phyloP scores from a whole-genome alignment of 2,329 filamentous ascomycete species.

The Westerdykella aurantiaca region DNA sequence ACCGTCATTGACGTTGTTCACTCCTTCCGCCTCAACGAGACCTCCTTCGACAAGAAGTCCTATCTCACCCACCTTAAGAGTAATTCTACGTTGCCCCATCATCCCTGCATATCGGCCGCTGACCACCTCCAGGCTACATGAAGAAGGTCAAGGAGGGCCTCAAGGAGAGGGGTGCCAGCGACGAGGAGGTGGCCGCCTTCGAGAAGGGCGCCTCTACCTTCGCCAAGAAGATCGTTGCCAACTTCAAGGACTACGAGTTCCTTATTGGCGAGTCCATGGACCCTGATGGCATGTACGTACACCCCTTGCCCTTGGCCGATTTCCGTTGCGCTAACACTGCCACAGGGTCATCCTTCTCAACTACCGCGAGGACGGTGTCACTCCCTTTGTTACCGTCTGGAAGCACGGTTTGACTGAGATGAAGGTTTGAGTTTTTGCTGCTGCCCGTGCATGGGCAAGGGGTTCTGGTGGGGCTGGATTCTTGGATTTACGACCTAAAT shows the following conservation, averaged over 20 bases:
- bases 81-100: conserved; percentile 36
- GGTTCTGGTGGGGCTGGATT: conserved; percentile 15
- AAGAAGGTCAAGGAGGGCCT: conserved; percentile 66
- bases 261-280: conserved; percentile 89
- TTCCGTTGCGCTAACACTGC: not conserved
- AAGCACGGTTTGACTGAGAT: conserved; percentile 84
- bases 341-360: conserved; percentile 80
- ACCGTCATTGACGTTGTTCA: conserved; percentile 90
- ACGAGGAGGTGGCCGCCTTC: conserved; percentile 68
- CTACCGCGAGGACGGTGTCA: conserved; percentile 94
- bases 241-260: conserved; percentile 97
- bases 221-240: conserved; percentile 75
- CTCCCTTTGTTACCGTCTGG: conserved; percentile 86
- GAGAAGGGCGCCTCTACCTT: conserved; percentile 67
- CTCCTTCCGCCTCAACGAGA: conserved; percentile 82
- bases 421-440: conserved; percentile 69
- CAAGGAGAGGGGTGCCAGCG: conserved; percentile 55
- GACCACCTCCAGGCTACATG: conserved; percentile 64
- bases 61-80: conserved; percentile 83
- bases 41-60: conserved; percentile 77
- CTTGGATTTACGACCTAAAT: conserved; percentile 34
- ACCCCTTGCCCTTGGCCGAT: not conserved
- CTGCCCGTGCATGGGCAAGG: conserved; percentile 1
- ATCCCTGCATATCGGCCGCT: not conserved
- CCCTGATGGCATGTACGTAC: conserved; percentile 84